Base-by-base conservation (phyloP, 164 flowering plant species). In the Dillenia suffruticosa region DNA sequence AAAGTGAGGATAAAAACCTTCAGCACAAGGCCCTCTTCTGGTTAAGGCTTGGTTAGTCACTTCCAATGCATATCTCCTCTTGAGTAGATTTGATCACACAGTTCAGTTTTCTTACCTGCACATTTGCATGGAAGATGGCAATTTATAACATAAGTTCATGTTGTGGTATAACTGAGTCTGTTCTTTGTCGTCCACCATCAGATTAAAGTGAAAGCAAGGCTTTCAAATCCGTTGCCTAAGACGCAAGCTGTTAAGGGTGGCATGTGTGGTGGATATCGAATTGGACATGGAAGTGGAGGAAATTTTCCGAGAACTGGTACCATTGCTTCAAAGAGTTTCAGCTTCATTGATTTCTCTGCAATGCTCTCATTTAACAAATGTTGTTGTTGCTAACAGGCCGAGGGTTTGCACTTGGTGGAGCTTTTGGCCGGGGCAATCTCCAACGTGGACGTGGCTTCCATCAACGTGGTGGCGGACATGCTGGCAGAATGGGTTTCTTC, bases 191-290 rank as follows among this genome's bases (percentile, higher is more conserved):
- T 73, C n/a, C 60, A 46, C 61, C 68, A 13, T 46, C 63, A 89
- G 96, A 59, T 62, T 8, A 86, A 73, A 82, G 78, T 85, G 44
- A 80, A 64, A 75, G 92, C 86, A 44, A 79, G 96, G 65, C 88
- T 89, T 61, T 82, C 96, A 65, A 89, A 81, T 78, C 96, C 96
- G 59, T 24, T 74, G 70, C 96, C 96, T 12, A 89, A 84, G 79
- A 83, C 85, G 64, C 96, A 81, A 66, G 90, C 96, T 50, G 85
- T 89, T 54, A 89, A 86, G 76, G 92, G 92, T 59, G 92, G 90
- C 62, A 76, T 89, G 81, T 69, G 70, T 64, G 96, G 96, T 69
- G 96, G 96, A 53, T 88, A 84, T 67, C 87, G 83, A 52, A 83
- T 88, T 68, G 84, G 87, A 57, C 79, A 55, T 59, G 68, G 70